These are phyloP conservation scores for Carpinus viminea DNA, from an alignment of 306 rosid species.

Conservation along the genomic window DNA sequence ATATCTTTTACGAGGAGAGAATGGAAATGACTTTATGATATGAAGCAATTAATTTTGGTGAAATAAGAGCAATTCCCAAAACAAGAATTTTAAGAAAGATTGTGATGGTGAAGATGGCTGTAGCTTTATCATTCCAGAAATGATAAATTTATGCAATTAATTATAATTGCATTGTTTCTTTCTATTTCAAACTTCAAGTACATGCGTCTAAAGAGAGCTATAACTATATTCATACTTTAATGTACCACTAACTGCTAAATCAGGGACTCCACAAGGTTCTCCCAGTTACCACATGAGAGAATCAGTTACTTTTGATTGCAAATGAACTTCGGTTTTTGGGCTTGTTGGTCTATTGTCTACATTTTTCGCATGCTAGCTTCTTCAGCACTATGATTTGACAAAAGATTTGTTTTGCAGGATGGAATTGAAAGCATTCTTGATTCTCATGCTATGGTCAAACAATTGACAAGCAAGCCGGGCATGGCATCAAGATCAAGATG, in stretches of 20 bases:
- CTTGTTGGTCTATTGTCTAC: neutral
- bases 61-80: neutral
- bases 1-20: neutral
- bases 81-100: neutral
- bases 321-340: neutral
- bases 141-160: neutral
- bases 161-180: neutral
- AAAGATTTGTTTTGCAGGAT: neutral
- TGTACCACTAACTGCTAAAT: neutral
- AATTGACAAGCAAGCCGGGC: neutral
- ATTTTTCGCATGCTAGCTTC: neutral
- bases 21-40: neutral
- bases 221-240: neutral
- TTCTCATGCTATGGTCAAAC: neutral
- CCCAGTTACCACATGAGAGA: neutral
- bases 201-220: too few relatives aligned
- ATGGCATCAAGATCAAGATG: neutral
- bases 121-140: neutral
- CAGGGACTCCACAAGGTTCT: neutral
- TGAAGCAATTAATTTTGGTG: neutral
- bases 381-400: neutral
- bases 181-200: too few relatives aligned
- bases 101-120: neutral
- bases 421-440: neutral
- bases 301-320: neutral